Evolutionary conservation across 176 grass and related monocot species (phyloP).

Genomic region (Poa annua): DNA sequence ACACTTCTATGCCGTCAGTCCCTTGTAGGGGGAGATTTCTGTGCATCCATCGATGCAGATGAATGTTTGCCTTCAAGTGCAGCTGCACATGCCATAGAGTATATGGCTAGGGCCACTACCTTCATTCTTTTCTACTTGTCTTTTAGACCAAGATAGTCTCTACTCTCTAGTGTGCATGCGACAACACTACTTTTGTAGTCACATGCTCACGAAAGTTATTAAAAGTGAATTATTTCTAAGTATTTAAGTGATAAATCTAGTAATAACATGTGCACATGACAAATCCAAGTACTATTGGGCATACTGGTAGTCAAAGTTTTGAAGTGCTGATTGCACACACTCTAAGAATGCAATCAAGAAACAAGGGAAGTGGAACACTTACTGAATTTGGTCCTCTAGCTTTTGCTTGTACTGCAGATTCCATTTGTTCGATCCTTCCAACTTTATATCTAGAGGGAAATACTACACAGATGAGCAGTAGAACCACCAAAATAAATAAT

Average conservation of each 20-base stretch:
- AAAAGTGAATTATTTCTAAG: background rate
- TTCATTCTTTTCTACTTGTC: background rate
- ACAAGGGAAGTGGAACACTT: constrained; percentile 42
- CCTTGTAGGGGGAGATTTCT: constrained; percentile 31
- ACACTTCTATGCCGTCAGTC: constrained; percentile 39
- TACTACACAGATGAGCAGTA: constrained; percentile 31
- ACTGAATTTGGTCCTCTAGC: constrained; percentile 78
- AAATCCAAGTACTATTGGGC: background rate
- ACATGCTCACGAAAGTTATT: background rate
- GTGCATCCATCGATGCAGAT: background rate
- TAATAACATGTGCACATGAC: background rate
- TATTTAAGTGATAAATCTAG: background rate
- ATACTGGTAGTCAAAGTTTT: constrained; percentile 9
- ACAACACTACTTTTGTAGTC: constrained; percentile 10
- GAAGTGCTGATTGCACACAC: background rate
- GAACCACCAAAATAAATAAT: constrained; percentile 2
- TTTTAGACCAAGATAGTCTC: constrained; percentile 8
- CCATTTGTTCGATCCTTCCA: constrained; percentile 96
- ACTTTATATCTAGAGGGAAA: constrained; percentile 85
- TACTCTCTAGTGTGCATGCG: background rate
- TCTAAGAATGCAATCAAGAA: background rate
- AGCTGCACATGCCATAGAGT: background rate
- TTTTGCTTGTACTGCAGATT: constrained; percentile 85
- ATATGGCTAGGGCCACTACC: constrained; percentile 32
- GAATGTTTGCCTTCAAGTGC: constrained; percentile 23